Evolutionary conservation across 768 basidiomycete genomes (phyloP).

Genomic region (Boletus sensibilis): DNA sequence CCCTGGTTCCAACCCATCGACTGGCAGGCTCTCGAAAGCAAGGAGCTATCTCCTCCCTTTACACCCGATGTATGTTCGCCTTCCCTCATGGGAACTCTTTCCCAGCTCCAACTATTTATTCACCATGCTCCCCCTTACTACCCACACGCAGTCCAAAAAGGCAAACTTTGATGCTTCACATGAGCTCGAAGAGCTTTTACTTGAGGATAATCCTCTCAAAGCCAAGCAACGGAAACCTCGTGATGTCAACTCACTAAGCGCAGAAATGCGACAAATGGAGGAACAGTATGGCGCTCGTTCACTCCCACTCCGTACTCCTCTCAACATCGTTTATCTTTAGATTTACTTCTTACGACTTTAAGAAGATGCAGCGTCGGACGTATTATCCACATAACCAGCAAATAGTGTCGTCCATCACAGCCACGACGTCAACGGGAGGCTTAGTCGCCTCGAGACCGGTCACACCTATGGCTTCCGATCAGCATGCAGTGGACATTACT

Average conservation of each 20-base stretch:
- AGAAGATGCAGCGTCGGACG: conserved; percentile 85
- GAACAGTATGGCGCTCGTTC: conserved; percentile 69
- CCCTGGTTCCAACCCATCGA: conserved; percentile 89
- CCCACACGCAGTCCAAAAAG: conserved; percentile 79
- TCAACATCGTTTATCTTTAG: conserved; percentile 38
- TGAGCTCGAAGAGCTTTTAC: conserved; percentile 90
- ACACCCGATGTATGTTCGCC: conserved; percentile 72
- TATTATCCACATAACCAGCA: conserved; percentile 87
- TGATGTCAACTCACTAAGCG: conserved; percentile 74
- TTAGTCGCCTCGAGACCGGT: conserved; percentile 69
- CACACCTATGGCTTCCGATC: conserved; percentile 54
- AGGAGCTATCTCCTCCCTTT: conserved; percentile 76
- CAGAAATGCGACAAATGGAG: conserved; percentile 97
- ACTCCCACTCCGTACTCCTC: neutral
- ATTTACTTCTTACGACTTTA: conserved; percentile 91
- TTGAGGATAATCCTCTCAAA: conserved; percentile 97
- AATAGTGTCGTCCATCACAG: conserved; percentile 59
- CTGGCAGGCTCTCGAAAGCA: conserved; percentile 83
- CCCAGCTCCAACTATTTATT: neutral
- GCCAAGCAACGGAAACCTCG: conserved; percentile 91
- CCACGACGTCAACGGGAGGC: conserved; percentile 72
- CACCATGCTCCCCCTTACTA: conserved; percentile 1
- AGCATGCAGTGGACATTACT: conserved; percentile 43
- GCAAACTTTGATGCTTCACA: conserved; percentile 99
- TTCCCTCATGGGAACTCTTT: neutral